Evolutionary conservation across 768 basidiomycete genomes (phyloP).

Genomic region (Podaxis sp.): DNA sequence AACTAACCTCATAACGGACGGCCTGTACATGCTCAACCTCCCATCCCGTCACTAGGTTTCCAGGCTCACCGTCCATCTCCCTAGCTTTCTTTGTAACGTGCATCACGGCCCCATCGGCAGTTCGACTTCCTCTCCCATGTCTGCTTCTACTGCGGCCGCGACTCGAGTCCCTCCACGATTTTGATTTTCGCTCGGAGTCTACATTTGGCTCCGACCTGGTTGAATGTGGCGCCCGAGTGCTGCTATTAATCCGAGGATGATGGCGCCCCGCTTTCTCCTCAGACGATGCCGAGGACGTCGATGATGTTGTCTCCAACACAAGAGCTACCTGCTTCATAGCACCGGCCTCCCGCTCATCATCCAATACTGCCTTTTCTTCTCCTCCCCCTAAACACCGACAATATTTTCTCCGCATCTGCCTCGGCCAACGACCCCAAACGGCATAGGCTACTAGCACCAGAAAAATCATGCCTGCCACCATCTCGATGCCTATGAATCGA

Average conservation of each 20-base stretch:
- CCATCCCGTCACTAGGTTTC: slow-evolving; percentile 19
- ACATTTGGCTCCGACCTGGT: neutral
- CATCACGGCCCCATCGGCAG: neutral
- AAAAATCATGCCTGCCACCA: slow-evolving; percentile 36
- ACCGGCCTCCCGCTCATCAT: slow-evolving; percentile 1
- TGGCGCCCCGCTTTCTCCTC: neutral
- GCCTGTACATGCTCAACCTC: slow-evolving; percentile 26
- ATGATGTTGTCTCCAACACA: slow-evolving; percentile 7
- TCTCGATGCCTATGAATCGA: slow-evolving; percentile 45
- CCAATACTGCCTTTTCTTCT: neutral
- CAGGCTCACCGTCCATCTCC: neutral
- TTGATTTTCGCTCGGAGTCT: neutral
- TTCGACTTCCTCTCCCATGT: neutral
- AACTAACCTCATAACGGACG: slow-evolving; percentile 27
- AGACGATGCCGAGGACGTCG: slow-evolving; percentile 6
- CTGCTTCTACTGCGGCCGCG: slow-evolving; percentile 11
- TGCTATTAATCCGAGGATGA: neutral
- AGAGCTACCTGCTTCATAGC: slow-evolving; percentile 5
- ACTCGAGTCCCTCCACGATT: neutral
- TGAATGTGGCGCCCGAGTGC: neutral
- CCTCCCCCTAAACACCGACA: slow-evolving; percentile 18
- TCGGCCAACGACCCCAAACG: slow-evolving; percentile 33
- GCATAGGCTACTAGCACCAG: slow-evolving; percentile 39
- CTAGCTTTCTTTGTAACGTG: neutral
- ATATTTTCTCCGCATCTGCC: slow-evolving; percentile 23